A percentile compares a stretch with the other conserved stretches of the same genome.
These are phyloP conservation scores for Tricholoma saponaceum DNA, from an alignment of 768 basidiomycete species.

Conservation along the genomic window DNA sequence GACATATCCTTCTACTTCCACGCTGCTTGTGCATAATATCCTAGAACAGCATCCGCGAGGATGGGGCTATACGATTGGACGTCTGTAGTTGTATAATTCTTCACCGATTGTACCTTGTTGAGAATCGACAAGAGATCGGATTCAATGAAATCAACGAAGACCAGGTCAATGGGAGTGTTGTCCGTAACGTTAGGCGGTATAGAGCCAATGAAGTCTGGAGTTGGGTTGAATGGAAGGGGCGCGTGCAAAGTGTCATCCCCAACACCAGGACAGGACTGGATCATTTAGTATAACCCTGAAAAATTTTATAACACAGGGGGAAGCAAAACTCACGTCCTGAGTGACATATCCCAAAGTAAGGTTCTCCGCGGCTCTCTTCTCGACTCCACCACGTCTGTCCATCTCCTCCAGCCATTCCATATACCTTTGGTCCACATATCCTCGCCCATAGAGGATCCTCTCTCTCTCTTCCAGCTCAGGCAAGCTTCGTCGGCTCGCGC, in stretches of 20 bases:
- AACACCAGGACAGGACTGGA: constrained; percentile 62
- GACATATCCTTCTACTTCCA: constrained; percentile 32
- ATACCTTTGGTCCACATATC: constrained; percentile 49
- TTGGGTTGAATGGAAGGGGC: constrained; percentile 50
- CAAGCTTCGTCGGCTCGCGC: constrained; percentile 31
- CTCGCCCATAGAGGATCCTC: constrained; percentile 38
- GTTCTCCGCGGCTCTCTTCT: constrained; percentile 40
- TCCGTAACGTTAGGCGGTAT: constrained; percentile 44
- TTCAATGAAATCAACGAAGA: constrained; percentile 72
- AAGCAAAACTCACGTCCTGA: constrained; percentile 42
- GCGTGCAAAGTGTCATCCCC: constrained; percentile 72
- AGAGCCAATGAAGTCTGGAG: constrained; percentile 59
- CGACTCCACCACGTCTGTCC: constrained; percentile 34
- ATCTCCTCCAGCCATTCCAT: constrained; percentile 57
- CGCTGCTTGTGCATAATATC: constrained; percentile 47
- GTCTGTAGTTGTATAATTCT: constrained; percentile 48
- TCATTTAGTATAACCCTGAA: neutral
- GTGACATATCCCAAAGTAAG: constrained; percentile 77
- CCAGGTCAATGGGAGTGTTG: constrained; percentile 60
- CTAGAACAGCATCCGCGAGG: constrained; percentile 47
- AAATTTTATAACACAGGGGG: neutral
- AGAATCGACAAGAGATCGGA: constrained; percentile 45
- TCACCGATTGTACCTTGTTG: constrained; percentile 49
- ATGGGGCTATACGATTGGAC: constrained; percentile 51
- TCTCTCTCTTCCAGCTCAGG: constrained; percentile 30